Base-by-base conservation (phyloP, 306 rosid species). In the Trichosanthes cucumerina region DNA sequence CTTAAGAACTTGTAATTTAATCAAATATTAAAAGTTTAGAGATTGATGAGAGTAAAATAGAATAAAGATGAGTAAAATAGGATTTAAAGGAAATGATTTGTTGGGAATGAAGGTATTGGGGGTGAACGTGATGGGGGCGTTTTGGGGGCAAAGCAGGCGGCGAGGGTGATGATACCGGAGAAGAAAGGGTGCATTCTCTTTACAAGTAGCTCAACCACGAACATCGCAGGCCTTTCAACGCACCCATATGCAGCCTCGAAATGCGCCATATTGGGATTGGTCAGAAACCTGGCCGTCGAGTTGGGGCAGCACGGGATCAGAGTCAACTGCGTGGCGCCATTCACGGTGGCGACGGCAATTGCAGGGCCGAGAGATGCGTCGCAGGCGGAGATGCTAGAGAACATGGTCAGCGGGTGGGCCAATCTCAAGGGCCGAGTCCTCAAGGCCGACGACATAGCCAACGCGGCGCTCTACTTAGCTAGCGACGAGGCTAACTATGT, bases 71-170 rank as follows among this genome's bases (percentile, higher is more conserved):
- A 28, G 1, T 28, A 28, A 28, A 28, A 28, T 28, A 28, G 33
- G 33, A 28, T 28, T 28, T 28, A 2, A 28, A 28, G 1, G 1
- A 28, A 1, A 28, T 28, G 1, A 28, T 28, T 28, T 28, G 33
- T 41, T 41, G 44, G 7, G 9, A 41, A 41, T 1, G 12, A 62
- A 33, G 44, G 80, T 65, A 18, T 16, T 84, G 18, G 50, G 75
- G 1, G 79, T 84, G 46, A 84, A 84, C 74, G n/a, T 80, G 80
- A 77, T 78, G 13, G 87, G 87, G 0, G 72, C 80, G 14, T 81
- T 84, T 44, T 69, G 82, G 31, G 82, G 28, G 87, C 87, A 66
- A 84, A 84, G 59, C 87, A 84, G 12, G 84, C 80, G 4, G 78
- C 82, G 4, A 84, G 87, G 53, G 87, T 81, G n/a, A 84, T 84